Conservation (phyloP, 148 eudicot species). For the Pharnaceum exiguum region DNA sequence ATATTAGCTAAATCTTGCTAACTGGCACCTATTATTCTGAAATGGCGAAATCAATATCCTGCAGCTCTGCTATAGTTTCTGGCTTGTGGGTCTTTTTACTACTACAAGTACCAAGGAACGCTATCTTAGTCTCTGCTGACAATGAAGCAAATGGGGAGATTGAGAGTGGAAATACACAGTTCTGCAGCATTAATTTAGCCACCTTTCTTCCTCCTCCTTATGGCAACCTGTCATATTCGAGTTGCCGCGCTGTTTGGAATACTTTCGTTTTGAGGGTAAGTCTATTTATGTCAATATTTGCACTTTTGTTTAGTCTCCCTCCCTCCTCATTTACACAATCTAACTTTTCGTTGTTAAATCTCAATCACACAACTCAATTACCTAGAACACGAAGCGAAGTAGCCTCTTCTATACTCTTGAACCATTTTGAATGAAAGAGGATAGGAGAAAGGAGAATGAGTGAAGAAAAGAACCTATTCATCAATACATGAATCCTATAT, state of each 20-base stretch:
- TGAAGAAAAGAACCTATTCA: no score
- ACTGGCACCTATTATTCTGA: neutral
- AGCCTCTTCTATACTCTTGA: no score
- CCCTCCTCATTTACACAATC: neutral
- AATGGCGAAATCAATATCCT: conserved; percentile 23
- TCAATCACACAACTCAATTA: no score
- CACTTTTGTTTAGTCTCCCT: neutral
- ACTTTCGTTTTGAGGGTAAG: conserved; percentile 68
- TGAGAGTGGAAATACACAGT: conserved; percentile 18
- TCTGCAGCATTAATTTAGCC: conserved; percentile 63
- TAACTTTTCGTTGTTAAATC: neutral
- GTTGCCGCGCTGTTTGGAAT: conserved; percentile 75
- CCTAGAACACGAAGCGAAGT: no score
- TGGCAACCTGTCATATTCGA: conserved; percentile 49
- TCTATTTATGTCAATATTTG: neutral
- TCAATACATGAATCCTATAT: no score
- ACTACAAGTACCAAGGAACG: neutral
- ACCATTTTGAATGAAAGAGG: no score
- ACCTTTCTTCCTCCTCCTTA: conserved; percentile 86
- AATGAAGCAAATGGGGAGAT: conserved; percentile 2
- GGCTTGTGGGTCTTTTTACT: neutral
- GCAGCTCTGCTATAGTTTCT: neutral
- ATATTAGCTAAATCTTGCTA: neutral
- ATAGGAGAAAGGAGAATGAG: no score
- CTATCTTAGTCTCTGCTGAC: conserved; percentile 10